phyloP scores from a whole-genome alignment of 768 basidiomycete species.

The Trametes sanguinea region DNA sequence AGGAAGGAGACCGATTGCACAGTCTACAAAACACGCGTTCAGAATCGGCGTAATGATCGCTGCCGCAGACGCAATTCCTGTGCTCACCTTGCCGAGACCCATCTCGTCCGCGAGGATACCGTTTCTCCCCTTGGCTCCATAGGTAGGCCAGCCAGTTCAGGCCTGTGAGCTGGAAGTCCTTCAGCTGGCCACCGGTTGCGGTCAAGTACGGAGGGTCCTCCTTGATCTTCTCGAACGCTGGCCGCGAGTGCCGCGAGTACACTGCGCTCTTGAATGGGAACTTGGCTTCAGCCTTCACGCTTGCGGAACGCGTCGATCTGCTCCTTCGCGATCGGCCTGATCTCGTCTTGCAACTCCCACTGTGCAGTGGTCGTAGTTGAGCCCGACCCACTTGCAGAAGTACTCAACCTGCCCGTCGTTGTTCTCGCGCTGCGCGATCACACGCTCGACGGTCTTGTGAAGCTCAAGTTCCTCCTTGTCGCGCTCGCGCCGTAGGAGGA shows the following conservation, averaged over 20 bases:
- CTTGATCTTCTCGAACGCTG: conserved; percentile 77
- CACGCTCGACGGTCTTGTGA: conserved; percentile 88
- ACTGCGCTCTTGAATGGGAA: conserved; percentile 83
- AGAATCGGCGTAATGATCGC: neutral
- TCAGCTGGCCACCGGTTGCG: conserved; percentile 79
- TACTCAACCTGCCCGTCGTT: conserved; percentile 69
- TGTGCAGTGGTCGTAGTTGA: conserved; percentile 95
- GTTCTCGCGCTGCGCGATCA: conserved; percentile 76
- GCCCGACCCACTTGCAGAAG: conserved; percentile 95
- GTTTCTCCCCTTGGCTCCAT: conserved; percentile 94
- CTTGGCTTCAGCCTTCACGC: conserved; percentile 76
- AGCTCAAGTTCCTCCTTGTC: conserved; percentile 89
- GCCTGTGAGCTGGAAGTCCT: conserved; percentile 98
- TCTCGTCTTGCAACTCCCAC: conserved; percentile 87
- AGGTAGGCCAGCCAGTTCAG: conserved; percentile 98
- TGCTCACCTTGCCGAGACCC: conserved; percentile 90
- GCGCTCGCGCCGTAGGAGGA: conserved; percentile 88
- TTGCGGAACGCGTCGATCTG: conserved; percentile 79
- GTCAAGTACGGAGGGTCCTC: conserved; percentile 87
- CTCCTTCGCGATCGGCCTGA: conserved; percentile 73
- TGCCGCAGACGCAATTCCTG: neutral
- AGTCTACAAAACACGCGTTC: conserved; percentile 48
- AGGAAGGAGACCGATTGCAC: conserved; percentile 96
- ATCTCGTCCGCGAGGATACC: conserved; percentile 99
- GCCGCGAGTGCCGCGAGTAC: conserved; percentile 70